Conservation (phyloP, 2,329 filamentous ascomycete genomes). For the Sphaerulina vaccinii region DNA sequence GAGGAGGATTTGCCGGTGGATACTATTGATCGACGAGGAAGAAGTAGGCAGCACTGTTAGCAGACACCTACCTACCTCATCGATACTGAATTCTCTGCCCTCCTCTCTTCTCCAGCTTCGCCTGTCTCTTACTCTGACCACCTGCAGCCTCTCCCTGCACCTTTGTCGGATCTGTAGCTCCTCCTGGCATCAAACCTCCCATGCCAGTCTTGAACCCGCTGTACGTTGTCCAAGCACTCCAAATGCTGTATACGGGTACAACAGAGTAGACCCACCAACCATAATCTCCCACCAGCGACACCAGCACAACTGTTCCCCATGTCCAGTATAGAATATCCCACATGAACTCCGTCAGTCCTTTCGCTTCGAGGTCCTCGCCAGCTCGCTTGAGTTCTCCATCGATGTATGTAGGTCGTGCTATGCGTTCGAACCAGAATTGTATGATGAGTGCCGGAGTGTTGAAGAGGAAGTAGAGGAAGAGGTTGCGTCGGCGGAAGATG, state of each 20-base stretch:
- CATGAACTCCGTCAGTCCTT: slow-evolving; percentile 94
- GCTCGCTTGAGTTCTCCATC: slow-evolving; percentile 65
- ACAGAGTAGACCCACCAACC: slow-evolving; percentile 64
- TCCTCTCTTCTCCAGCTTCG: slow-evolving; percentile 54
- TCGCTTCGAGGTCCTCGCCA: slow-evolving; percentile 84
- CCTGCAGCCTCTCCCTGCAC: slow-evolving; percentile 25
- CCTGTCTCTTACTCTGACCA: slow-evolving; percentile 50
- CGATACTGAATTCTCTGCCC: slow-evolving; percentile 51
- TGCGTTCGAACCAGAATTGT: slow-evolving; percentile 80
- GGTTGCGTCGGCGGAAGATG: slow-evolving; percentile 52
- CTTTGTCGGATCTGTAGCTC: slow-evolving; percentile 29
- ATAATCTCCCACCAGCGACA: slow-evolving; percentile 76
- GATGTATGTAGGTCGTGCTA: slow-evolving; percentile 75
- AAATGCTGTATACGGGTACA: slow-evolving; percentile 49
- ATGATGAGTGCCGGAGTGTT: slow-evolving; percentile 73
- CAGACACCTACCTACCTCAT: slow-evolving; percentile 27
- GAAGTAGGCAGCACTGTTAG: background rate
- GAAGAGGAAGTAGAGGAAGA: slow-evolving; percentile 68
- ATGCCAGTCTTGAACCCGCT: slow-evolving; percentile 46
- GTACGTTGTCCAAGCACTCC: slow-evolving; percentile 48
- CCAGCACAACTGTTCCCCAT: slow-evolving; percentile 73
- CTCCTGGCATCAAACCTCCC: slow-evolving; percentile 43
- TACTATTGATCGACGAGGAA: background rate
- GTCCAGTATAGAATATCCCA: slow-evolving; percentile 97
- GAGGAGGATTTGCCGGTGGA: slow-evolving; percentile 2